phyloP scores from a whole-genome alignment of 257 asterid genomes.

The Eucommia ulmoides region DNA sequence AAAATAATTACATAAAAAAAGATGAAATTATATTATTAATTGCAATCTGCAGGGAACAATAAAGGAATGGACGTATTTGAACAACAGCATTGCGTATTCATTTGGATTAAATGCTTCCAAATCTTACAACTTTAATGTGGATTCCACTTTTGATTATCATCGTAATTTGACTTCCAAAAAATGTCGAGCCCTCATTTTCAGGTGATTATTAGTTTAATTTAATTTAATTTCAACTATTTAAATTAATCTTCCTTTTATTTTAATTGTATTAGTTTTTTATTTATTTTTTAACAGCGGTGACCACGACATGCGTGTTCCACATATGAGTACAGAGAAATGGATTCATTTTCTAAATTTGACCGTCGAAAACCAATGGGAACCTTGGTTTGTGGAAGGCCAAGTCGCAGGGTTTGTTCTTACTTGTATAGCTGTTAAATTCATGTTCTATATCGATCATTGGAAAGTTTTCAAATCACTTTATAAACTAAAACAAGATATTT shows the following conservation, averaged over 20 bases:
- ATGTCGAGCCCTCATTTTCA: neutral
- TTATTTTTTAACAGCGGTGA: neutral
- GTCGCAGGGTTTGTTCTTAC: neutral
- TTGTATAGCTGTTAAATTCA: neutral
- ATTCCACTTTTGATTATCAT: neutral
- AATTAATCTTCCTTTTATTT: neutral
- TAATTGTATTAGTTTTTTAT: neutral
- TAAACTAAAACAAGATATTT: too few species aligned
- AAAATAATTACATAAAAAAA: too few species aligned
- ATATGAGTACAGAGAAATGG: neutral
- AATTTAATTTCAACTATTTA: neutral
- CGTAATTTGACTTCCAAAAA: neutral
- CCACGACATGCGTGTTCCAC: neutral
- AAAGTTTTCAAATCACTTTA: too few species aligned
- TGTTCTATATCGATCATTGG: too few species aligned
- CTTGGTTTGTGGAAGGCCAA: too few species aligned
- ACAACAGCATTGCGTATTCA: constrained; percentile 1
- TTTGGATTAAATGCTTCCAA: neutral
- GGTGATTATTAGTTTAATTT: neutral
- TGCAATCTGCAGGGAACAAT: too few species aligned
- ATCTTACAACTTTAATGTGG: neutral
- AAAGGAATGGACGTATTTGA: constrained; percentile 17
- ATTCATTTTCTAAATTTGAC: neutral
- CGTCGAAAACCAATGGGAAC: neutral
- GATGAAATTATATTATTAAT: too few species aligned